phyloP scores from a whole-genome alignment of 2,329 filamentous ascomycete genomes.

The Pseudovirgaria hyperparasitica region DNA sequence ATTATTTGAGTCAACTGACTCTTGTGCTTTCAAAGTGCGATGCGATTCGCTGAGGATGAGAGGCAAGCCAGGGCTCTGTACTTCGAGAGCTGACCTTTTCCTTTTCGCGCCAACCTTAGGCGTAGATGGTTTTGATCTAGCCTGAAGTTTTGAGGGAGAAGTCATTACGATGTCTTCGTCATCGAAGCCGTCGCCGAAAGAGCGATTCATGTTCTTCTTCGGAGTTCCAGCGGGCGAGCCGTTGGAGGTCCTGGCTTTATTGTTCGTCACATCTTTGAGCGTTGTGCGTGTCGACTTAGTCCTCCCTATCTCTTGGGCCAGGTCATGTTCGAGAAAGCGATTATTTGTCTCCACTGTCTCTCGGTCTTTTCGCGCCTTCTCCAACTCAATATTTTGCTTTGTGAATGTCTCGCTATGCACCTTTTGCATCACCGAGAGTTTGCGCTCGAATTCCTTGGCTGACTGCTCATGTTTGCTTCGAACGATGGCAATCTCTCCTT shows the following conservation, averaged over 20 bases:
- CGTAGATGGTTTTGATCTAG: constrained; percentile 38
- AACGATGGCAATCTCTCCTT: constrained; percentile 64
- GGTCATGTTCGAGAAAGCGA: constrained; percentile 59
- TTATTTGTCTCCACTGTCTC: constrained; percentile 56
- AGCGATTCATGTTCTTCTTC: constrained; percentile 47
- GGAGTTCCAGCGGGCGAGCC: constrained; percentile 40
- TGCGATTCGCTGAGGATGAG: constrained; percentile 35
- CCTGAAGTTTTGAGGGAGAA: constrained; percentile 39
- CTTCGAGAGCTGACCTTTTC: constrained; percentile 45
- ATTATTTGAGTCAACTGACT: no score
- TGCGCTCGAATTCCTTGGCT: constrained; percentile 48
- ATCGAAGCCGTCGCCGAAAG: constrained; percentile 65
- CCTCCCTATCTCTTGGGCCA: constrained; percentile 46
- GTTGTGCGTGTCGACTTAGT: constrained; percentile 26
- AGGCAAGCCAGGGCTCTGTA: constrained; percentile 55
- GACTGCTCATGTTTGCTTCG: constrained; percentile 54
- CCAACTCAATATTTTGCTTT: constrained; percentile 50
- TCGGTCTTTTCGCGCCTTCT: constrained; percentile 51
- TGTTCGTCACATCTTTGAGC: constrained; percentile 10
- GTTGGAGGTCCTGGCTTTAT: constrained; percentile 2
- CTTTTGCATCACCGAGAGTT: constrained; percentile 49
- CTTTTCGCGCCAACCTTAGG: constrained; percentile 55
- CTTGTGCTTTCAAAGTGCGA: constrained; percentile 24
- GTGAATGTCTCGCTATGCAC: constrained; percentile 50
- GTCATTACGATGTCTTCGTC: constrained; percentile 46